Base-by-base conservation (phyloP, 257 asterid genomes). In the Avicennia marina region DNA sequence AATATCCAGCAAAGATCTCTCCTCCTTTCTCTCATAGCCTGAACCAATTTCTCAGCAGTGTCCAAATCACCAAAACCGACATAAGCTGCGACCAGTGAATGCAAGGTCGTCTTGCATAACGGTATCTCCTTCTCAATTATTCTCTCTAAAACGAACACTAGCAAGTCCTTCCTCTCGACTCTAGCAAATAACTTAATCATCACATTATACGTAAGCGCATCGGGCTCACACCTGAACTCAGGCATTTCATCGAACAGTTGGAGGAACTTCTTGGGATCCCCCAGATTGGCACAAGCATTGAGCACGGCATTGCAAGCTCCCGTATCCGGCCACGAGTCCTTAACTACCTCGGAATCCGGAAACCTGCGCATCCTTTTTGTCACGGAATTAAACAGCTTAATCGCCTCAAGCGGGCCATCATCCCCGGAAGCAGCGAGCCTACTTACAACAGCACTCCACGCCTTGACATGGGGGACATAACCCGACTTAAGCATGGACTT, bases 401-500 rank as follows among this genome's bases (percentile, higher is more conserved):
- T 54, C 18, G 97, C 95, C 56, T 91, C 94, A 0, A 33, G 1
- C 0, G 97, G 98, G 1, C 95, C 94, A 38, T 91, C 98, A 11
- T 91, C 98, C 0, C 90, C 88, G 0, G 87, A 75, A 18, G 76
- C 65, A 20, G 89, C 83, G 58, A 91, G 95, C n/a, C 77, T 64
- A 64, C 97, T 88, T 2, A 81, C 60, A 4, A 88, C 98, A 25
- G 97, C 89, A 38, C 97, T 89, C 98, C 97, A 91, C 18, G 98
- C 95, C 61, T 91, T 88, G 34, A 91, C 94, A 50, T 91, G 95
- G 0, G 98, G 97, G 7, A 88, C 82, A 47, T 88, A 91, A 5
- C 98, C 97, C 0, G 97, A 83, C 26, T 78, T 88, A 10, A 91
- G 81, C 98, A 91, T 91, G 33, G 98, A 88, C 60, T 77, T 88